Evolutionary conservation across 768 basidiomycete species (phyloP).

Genomic region (Roridomyces roridus): DNA sequence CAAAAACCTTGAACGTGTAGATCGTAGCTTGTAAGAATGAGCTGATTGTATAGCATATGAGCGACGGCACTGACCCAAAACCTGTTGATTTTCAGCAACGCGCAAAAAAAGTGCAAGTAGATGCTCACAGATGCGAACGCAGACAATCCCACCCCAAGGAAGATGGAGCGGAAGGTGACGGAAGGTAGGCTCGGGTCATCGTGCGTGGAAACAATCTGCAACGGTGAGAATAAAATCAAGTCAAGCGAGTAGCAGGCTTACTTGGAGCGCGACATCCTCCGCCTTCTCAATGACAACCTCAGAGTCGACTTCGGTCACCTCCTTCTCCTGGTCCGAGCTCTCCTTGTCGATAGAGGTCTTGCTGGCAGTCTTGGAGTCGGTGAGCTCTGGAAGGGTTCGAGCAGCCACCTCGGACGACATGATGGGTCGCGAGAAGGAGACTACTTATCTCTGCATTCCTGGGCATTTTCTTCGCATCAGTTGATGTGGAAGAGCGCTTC

Average conservation of each 20-base stretch:
- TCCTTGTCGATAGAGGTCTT: conserved; percentile 9
- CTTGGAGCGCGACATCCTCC: conserved; percentile 51
- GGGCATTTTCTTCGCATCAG: too few relatives aligned
- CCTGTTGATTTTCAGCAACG: conserved; percentile 26
- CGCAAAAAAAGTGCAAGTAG: neutral
- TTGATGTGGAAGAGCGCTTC: too few relatives aligned
- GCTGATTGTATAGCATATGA: neutral
- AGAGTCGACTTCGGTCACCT: conserved; percentile 20
- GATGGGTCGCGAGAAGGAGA: too few relatives aligned
- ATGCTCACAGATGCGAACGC: conserved; percentile 49
- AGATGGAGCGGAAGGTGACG: conserved; percentile 53
- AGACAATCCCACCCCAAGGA: conserved; percentile 56
- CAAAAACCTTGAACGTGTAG: conserved; percentile 39
- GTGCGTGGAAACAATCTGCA: conserved; percentile 51
- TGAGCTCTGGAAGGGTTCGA: conserved; percentile 9
- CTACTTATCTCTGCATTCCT: too few relatives aligned
- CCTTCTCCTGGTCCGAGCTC: conserved; percentile 9
- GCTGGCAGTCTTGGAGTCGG: conserved; percentile 11
- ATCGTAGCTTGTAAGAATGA: conserved; percentile 30
- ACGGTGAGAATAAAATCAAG: neutral
- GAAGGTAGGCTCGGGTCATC: conserved; percentile 55
- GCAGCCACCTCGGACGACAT: neutral
- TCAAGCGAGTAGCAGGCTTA: conserved; percentile 17
- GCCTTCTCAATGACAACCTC: conserved; percentile 42
- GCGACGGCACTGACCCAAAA: conserved; percentile 26